Conservation (phyloP, 768 basidiomycete species). For the Trametes villosa region DNA sequence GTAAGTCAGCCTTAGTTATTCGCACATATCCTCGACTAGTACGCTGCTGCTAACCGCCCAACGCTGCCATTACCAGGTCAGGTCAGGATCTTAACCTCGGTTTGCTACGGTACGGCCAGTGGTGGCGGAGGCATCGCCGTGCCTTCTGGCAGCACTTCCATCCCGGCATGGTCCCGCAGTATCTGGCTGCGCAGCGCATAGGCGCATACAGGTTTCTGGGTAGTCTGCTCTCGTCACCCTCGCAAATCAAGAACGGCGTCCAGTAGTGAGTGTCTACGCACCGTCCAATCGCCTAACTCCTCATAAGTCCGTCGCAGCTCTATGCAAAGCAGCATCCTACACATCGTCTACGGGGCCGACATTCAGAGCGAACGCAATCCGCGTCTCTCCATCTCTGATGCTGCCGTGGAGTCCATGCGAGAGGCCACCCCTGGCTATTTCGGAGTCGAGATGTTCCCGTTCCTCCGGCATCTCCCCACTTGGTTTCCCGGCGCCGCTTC, state of each 20-base stretch:
- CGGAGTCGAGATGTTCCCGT: constrained; percentile 8
- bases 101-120: constrained; percentile 13
- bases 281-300: neutral
- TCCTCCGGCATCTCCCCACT: constrained; percentile 7
- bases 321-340: constrained; percentile 19
- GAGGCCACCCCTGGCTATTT: neutral
- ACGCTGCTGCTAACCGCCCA: neutral
- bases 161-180: neutral
- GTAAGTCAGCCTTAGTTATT: constrained; percentile 11
- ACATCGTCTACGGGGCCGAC: constrained; percentile 34
- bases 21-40: neutral
- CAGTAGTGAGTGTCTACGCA: neutral
- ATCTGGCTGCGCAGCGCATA: neutral
- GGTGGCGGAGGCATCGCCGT: constrained; percentile 18
- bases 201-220: neutral
- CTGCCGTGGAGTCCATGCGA: neutral
- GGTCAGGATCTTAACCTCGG: constrained; percentile 4
- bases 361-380: constrained; percentile 32
- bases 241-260: neutral
- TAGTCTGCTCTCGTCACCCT: neutral
- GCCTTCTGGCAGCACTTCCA: constrained; percentile 12
- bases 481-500: constrained; percentile 19
- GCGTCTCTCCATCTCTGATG: neutral
- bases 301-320: neutral
- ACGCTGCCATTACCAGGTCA: neutral